phyloP scores from a whole-genome alignment of 2,329 filamentous ascomycete species.

The Cryphonectria nitschkei region DNA sequence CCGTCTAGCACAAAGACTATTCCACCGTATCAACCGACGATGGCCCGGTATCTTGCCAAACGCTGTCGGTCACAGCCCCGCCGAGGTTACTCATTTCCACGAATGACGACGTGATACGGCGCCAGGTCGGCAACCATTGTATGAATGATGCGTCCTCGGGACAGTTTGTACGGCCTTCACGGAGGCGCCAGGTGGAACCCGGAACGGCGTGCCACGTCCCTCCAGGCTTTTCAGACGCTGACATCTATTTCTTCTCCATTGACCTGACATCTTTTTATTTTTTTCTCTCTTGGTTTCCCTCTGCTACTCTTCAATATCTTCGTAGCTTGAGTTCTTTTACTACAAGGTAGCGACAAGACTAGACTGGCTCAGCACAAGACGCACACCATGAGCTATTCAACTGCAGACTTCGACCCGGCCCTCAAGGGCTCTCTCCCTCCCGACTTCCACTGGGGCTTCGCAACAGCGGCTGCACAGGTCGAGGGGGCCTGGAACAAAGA shows the following conservation, averaged over 20 bases:
- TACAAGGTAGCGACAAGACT: not conserved
- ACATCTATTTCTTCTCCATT: not conserved
- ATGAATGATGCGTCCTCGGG: not conserved
- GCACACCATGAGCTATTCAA: conserved; percentile 28
- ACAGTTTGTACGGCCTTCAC: not conserved
- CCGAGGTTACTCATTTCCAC: conserved; percentile 24
- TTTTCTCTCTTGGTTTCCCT: not conserved
- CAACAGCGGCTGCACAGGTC: conserved; percentile 45
- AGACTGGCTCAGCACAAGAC: not conserved
- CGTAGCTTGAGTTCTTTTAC: not conserved
- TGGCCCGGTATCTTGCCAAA: not conserved
- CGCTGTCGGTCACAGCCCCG: conserved; percentile 20
- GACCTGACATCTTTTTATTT: too few species aligned
- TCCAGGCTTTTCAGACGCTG: not conserved
- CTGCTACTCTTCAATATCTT: not conserved
- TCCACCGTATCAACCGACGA: conserved; percentile 10
- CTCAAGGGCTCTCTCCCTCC: conserved; percentile 37
- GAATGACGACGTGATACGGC: conserved; percentile 16
- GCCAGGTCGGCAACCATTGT: not conserved
- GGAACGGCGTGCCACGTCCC: not conserved
- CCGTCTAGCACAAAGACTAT: not conserved
- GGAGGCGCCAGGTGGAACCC: not conserved
- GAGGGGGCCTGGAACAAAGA: conserved; percentile 48
- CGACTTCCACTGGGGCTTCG: conserved; percentile 46
- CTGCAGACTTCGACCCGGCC: conserved; percentile 34